These are phyloP conservation scores for Zea luxurians DNA, from an alignment of 176 grass and related monocot genomes.

Conservation along the genomic window DNA sequence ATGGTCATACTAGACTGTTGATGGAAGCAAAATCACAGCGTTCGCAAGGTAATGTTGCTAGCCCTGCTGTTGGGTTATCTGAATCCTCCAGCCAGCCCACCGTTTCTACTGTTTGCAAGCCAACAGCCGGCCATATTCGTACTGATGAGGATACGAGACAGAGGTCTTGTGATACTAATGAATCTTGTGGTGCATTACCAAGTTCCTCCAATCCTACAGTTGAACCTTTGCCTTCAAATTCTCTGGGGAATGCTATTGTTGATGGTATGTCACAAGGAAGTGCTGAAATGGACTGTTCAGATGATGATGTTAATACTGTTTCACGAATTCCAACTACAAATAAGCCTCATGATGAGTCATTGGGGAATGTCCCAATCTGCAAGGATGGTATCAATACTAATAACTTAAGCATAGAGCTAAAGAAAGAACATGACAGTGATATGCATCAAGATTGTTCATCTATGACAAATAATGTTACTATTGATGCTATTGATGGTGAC, in stretches of 20 bases:
- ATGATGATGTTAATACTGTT: constrained; percentile 40
- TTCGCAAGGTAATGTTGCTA: constrained; percentile 20
- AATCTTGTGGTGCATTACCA: constrained; percentile 18
- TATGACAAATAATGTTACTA: constrained; percentile 29
- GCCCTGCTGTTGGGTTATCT: constrained; percentile 31
- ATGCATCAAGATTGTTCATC: constrained; percentile 33
- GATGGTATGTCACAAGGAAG: constrained; percentile 60
- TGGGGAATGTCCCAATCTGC: constrained; percentile 15
- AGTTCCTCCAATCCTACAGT: constrained; percentile 23
- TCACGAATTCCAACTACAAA: constrained; percentile 29
- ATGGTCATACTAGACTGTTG: not conserved
- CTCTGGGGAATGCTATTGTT: constrained; percentile 3
- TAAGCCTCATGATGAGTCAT: constrained; percentile 28
- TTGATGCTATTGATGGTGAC: not conserved
- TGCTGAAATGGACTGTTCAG: constrained; percentile 66
- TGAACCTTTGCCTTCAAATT: constrained; percentile 35
- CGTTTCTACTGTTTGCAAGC: constrained; percentile 30
- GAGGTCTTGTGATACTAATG: constrained; percentile 19
- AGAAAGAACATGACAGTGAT: constrained; percentile 27
- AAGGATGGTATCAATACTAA: not conserved
- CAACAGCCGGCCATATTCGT: constrained; percentile 1
- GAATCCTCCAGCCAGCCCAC: constrained; percentile 14
- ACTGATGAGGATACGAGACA: constrained; percentile 7
- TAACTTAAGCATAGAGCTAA: constrained; percentile 18
- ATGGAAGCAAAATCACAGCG: constrained; percentile 12